Evolutionary conservation across 768 basidiomycete species (phyloP).

Genomic region (Porphyrellus cyaneotinctus): DNA sequence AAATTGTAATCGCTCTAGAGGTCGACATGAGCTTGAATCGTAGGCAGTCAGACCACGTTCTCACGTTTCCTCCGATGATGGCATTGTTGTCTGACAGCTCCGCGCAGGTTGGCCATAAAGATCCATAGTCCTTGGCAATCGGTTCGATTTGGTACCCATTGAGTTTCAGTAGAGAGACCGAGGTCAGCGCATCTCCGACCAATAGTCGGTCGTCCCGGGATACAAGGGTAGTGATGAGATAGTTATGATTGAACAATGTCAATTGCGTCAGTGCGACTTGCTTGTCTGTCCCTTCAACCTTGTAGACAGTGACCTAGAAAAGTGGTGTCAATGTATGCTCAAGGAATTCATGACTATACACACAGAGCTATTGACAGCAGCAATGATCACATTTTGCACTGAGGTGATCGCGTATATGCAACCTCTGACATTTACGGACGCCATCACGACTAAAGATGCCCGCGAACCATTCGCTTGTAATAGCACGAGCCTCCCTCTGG

Average conservation of each 20-base stretch:
- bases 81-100: constrained; percentile 51
- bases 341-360: constrained; percentile 21
- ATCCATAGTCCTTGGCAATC: constrained; percentile 69
- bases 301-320: constrained; percentile 45
- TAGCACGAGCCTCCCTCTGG: constrained; percentile 58
- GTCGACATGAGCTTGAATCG: constrained; percentile 7
- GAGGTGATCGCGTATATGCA: constrained; percentile 64
- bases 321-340: neutral
- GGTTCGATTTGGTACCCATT: constrained; percentile 41
- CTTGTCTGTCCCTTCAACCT: constrained; percentile 35
- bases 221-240: constrained; percentile 66
- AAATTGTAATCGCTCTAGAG: constrained; percentile 65
- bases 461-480: constrained; percentile 35
- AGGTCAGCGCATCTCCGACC: constrained; percentile 78
- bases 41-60: constrained; percentile 21
- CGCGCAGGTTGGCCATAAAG: constrained; percentile 69
- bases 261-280: constrained; percentile 35
- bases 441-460: constrained; percentile 31
- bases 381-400: constrained; percentile 51
- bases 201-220: constrained; percentile 52
- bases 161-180: constrained; percentile 66
- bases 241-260: constrained; percentile 77
- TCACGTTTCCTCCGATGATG: constrained; percentile 74
- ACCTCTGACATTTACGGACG: constrained; percentile 50
- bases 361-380: constrained; percentile 75